phyloP scores from a whole-genome alignment of 805 yeast genomes.

The Candida stauntonica region DNA sequence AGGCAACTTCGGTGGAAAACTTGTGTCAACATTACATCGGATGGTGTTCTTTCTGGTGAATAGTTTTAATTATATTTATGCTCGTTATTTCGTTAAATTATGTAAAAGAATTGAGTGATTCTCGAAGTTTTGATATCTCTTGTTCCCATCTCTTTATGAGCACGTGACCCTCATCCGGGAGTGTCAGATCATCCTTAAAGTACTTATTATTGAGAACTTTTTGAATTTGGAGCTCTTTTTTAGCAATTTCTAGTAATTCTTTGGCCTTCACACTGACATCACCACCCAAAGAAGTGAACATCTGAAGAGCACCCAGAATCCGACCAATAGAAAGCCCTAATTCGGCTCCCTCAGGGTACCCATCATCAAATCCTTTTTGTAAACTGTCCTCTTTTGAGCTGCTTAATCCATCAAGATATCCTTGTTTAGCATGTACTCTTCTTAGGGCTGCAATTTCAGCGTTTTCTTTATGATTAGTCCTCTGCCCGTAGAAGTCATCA shows the following conservation, averaged over 20 bases:
- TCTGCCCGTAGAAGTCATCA: slow-evolving; percentile 36
- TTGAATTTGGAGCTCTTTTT: slow-evolving; percentile 52
- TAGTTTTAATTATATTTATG: neutral
- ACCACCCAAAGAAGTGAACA: slow-evolving; percentile 20
- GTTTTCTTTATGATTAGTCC: slow-evolving; percentile 12
- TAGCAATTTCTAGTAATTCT: slow-evolving; percentile 33
- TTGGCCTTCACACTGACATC: slow-evolving; percentile 20
- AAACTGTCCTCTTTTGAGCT: slow-evolving; percentile 61
- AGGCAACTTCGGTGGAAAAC: slow-evolving; percentile 94
- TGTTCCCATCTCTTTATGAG: slow-evolving; percentile 44
- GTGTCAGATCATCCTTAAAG: slow-evolving; percentile 43
- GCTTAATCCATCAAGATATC: slow-evolving; percentile 78
- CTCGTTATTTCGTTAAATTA: neutral
- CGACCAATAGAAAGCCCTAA: slow-evolving; percentile 65
- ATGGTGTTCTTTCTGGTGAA: slow-evolving; percentile 97
- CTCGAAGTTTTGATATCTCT: slow-evolving; percentile 7
- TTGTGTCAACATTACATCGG: slow-evolving; percentile 96
- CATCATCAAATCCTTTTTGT: slow-evolving; percentile 78
- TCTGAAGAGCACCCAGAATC: slow-evolving; percentile 51
- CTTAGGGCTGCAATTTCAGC: slow-evolving; percentile 38
- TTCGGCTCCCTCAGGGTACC: slow-evolving; percentile 70
- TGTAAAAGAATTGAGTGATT: neutral
- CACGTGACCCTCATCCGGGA: slow-evolving; percentile 24
- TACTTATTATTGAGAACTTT: slow-evolving; percentile 49
- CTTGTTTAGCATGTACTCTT: slow-evolving; percentile 69